These are phyloP conservation scores for Xylaria sp. DNA, from an alignment of 2,329 filamentous ascomycete genomes.

Conservation along the genomic window DNA sequence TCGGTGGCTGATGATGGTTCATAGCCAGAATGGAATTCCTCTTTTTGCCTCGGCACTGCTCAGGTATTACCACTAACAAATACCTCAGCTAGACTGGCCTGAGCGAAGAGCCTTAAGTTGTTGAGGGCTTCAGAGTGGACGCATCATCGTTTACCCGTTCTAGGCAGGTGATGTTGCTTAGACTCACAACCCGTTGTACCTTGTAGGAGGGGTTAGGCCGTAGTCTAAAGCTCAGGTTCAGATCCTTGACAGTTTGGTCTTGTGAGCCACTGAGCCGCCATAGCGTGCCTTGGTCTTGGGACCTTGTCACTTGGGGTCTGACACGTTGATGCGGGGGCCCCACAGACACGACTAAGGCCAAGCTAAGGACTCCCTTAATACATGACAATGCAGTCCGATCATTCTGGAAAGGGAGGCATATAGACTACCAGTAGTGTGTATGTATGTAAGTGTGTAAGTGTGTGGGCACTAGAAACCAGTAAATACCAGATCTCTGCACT, in stretches of 20 bases:
- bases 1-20: too few species aligned
- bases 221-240: background rate
- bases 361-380: background rate
- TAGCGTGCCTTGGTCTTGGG: constrained; percentile 1
- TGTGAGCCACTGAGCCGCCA: background rate
- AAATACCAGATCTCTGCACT: background rate
- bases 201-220: background rate
- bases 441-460: background rate
- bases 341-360: background rate
- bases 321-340: background rate
- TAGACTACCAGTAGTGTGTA: background rate
- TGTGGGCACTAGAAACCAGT: too few species aligned
- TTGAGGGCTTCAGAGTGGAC: background rate
- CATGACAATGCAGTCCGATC: background rate
- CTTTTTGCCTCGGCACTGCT: background rate
- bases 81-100: background rate
- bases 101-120: background rate
- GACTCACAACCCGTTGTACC: background rate
- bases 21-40: background rate
- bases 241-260: background rate
- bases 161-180: constrained; percentile 5
- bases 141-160: constrained; percentile 9
- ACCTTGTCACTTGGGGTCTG: background rate
- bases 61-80: background rate
- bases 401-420: background rate